Conservation (phyloP, 306 rosid genomes). For the Abrus pulchellus region DNA sequence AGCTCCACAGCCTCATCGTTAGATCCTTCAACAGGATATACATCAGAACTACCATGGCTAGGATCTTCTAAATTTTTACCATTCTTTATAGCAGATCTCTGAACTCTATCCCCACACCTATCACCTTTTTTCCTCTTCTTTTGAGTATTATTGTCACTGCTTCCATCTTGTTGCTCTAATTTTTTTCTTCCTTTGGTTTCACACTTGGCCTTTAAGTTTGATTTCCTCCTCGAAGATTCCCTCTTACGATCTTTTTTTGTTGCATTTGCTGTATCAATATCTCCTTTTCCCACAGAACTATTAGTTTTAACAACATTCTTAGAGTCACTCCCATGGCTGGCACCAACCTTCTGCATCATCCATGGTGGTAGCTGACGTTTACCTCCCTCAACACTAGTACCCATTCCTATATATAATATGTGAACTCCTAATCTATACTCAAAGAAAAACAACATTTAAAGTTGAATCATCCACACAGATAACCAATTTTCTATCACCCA, state of each 20-base stretch:
- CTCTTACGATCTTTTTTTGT: constrained; percentile 38
- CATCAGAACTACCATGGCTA: constrained; percentile 42
- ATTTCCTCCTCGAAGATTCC: constrained; percentile 49
- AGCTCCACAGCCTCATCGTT: constrained; percentile 66
- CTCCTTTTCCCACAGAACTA: constrained; percentile 44
- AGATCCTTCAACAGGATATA: constrained; percentile 46
- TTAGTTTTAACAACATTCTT: constrained; percentile 48
- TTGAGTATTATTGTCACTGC: constrained; percentile 19
- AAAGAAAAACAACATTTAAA: constrained; percentile 20
- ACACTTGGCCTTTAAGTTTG: constrained; percentile 43
- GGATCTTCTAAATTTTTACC: constrained; percentile 44
- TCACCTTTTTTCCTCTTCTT: constrained; percentile 51
- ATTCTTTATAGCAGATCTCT: constrained; percentile 45
- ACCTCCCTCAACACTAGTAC: constrained; percentile 55
- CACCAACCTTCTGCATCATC: constrained; percentile 69
- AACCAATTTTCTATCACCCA: constrained; percentile 18
- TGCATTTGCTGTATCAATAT: constrained; percentile 37
- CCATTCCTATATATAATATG: constrained; percentile 44
- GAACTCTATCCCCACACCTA: constrained; percentile 42
- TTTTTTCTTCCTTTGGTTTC: constrained; percentile 52
- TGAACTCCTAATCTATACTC: constrained; percentile 14
- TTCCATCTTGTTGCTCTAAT: constrained; percentile 44
- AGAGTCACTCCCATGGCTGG: constrained; percentile 50
- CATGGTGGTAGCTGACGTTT: constrained; percentile 76
- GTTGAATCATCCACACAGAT: constrained; percentile 17